Percentiles rank a stretch among this genome's conserved stretches.
phyloP scores from a whole-genome alignment of 768 basidiomycete species.

The Agaricus blazei region DNA sequence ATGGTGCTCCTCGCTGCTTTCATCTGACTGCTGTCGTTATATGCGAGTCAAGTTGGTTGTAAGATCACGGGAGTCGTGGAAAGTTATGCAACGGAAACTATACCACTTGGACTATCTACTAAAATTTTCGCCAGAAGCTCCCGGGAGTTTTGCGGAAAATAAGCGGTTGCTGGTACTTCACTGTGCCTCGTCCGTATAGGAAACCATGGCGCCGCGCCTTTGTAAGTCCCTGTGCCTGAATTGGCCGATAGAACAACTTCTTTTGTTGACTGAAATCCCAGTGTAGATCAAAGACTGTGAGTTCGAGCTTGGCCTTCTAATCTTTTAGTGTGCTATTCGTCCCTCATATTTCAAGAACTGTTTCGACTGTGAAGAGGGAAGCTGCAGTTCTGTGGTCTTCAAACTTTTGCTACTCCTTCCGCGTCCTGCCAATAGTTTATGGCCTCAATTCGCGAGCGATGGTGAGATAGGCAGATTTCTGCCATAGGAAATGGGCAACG shows the following conservation, averaged over 20 bases:
- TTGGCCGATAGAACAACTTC: constrained; percentile 62
- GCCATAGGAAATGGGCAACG: constrained; percentile 87
- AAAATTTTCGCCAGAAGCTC: constrained; percentile 49
- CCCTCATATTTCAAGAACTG: constrained; percentile 78
- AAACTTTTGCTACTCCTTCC: constrained; percentile 64
- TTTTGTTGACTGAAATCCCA: constrained; percentile 53
- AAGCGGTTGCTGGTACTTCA: constrained; percentile 64
- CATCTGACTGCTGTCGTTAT: no score
- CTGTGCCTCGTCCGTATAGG: constrained; percentile 59
- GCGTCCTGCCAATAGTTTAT: constrained; percentile 79
- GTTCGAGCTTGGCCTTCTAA: constrained; percentile 58
- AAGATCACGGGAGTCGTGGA: no score
- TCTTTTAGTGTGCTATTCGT: constrained; percentile 69
- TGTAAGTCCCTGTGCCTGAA: constrained; percentile 79
- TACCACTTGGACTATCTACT: constrained; percentile 75
- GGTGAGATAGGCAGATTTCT: constrained; percentile 87
- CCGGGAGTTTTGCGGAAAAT: constrained; percentile 64
- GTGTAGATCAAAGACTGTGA: constrained; percentile 58
- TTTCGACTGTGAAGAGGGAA: constrained; percentile 61
- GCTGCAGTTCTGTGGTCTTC: constrained; percentile 60
- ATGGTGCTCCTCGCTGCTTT: no score
- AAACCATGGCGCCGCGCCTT: constrained; percentile 68
- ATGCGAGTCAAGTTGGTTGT: no score
- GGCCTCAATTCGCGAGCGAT: constrained; percentile 81
- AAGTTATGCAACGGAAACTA: constrained; percentile 18